Base-by-base conservation (phyloP, 169 alveolate genomes). In the Eimeria praecox region DNA sequence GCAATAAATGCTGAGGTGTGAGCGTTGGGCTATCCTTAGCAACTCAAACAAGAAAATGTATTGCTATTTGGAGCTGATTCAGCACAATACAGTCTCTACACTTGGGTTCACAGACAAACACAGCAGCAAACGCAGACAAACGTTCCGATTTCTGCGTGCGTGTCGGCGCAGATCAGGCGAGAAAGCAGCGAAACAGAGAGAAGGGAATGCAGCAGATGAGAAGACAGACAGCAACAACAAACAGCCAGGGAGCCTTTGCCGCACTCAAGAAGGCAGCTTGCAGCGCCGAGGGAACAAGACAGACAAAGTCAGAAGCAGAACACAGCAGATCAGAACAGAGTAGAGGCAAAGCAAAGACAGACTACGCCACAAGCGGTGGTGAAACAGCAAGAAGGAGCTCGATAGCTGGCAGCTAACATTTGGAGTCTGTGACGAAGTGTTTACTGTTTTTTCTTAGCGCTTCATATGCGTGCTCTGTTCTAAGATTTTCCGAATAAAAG, bases 1-100 rank as follows among this genome's bases (percentile, higher is more conserved):
- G 87, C 42, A 3, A 14, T 16, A 44, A 77, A 62, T 27, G 59
- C 59, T 40, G 87, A 77, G 87, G 87, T 42, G 87, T 77, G 59
- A 69, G 80, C 80, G 14, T 6, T 16, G 30, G 80, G n/a, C 46
- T 24, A 9, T 16, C 80, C 10, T 30, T 69, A 16, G 44, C 18
- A 69, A 2, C 24, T 69, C n/a, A 69, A 27, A 69, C 1, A 20
- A 69, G 5, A 69, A 69, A 69, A 10, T 30, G 49, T 20, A 5
- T 69, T 69, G 8, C 35, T n/a, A 9, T 9, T 10, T 0, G 73
- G 9, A 27, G 1, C 22, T 0, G 10, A 16, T 30, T 33, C 46
- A 14, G 44, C 30, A 33, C n/a, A 33, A 69, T 27, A 24, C 6
- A 69, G 49, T 35, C 4, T 35, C n/a, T 69, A 69, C 1, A 35